phyloP scores from a whole-genome alignment of 257 asterid species.

The Nicotiana tomentosiformis region DNA sequence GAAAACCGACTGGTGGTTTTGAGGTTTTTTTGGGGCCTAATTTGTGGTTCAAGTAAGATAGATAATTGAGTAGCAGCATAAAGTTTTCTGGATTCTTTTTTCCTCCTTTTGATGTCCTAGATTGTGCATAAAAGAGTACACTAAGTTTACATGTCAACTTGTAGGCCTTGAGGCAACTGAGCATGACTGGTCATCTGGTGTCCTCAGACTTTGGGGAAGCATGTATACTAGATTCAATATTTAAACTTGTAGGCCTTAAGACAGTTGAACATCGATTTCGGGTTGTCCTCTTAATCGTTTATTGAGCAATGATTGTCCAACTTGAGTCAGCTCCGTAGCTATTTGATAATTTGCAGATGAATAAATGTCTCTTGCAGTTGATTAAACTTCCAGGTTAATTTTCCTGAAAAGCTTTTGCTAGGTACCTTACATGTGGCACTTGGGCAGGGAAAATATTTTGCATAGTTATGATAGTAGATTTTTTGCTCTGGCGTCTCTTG shows the following conservation, averaged over 20 bases:
- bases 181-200: background rate
- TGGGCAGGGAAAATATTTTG: slow-evolving; percentile 98
- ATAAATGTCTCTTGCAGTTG: background rate
- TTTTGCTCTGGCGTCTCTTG: slow-evolving; percentile 64
- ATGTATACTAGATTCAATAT: background rate
- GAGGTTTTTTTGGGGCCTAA: background rate
- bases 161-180: background rate
- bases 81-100: background rate
- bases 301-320: background rate
- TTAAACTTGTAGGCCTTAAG: background rate
- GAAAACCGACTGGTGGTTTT: background rate
- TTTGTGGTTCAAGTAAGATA: background rate
- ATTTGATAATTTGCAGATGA: background rate
- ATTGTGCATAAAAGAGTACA: background rate
- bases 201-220: background rate
- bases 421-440: slow-evolving; percentile 86
- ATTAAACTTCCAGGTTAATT: background rate
- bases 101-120: background rate
- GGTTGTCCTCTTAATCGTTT: background rate
- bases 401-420: slow-evolving; percentile 14
- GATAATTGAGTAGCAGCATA: background rate
- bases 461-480: slow-evolving; percentile 82
- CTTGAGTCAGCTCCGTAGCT: background rate
- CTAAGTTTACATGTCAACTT: background rate
- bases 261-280: background rate